Evolutionary conservation across 495 filamentous ascomycete genomes (phyloP).

Genomic region (Penicillium macrosclerotiorum): DNA sequence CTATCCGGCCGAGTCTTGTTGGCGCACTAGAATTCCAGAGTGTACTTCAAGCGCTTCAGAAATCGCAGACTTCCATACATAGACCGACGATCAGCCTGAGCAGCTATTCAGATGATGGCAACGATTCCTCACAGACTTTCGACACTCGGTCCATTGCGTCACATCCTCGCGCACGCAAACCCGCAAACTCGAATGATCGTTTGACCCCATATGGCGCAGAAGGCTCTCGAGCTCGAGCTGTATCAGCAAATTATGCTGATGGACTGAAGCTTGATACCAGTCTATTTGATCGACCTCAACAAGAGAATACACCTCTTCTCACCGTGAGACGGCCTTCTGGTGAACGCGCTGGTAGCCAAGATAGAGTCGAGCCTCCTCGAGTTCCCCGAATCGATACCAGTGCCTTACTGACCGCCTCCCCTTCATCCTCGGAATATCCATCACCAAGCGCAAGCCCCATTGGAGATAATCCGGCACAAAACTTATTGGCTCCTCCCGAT

Average conservation of each 20-base stretch:
- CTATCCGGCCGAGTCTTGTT: conserved; percentile 89
- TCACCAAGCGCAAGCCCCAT: conserved; percentile 25
- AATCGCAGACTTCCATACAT: conserved; percentile 65
- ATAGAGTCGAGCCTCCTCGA: conserved; percentile 6
- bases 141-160: conserved; percentile 48
- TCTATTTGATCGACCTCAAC: conserved; percentile 18
- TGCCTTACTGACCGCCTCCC: conserved; percentile 30
- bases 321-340: conserved; percentile 37
- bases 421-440: conserved; percentile 32
- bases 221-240: conserved; percentile 52
- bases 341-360: conserved; percentile 9
- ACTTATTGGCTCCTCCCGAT: conserved; percentile 37
- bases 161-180: conserved; percentile 38
- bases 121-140: conserved; percentile 39
- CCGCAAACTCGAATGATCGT: conserved; percentile 21
- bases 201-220: conserved; percentile 32
- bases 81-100: conserved; percentile 64
- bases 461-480: conserved; percentile 21
- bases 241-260: conserved; percentile 63
- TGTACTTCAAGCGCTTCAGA: conserved; percentile 78
- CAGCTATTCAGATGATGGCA: conserved; percentile 70
- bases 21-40: conserved; percentile 93
- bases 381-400: conserved; percentile 21
- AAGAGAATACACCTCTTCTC: conserved; percentile 20
- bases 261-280: conserved; percentile 42